Percentiles rank a stretch among this genome's conserved stretches.
Conservation (phyloP, 2,329 filamentous ascomycete genomes). For the Lachnellula arida region DNA sequence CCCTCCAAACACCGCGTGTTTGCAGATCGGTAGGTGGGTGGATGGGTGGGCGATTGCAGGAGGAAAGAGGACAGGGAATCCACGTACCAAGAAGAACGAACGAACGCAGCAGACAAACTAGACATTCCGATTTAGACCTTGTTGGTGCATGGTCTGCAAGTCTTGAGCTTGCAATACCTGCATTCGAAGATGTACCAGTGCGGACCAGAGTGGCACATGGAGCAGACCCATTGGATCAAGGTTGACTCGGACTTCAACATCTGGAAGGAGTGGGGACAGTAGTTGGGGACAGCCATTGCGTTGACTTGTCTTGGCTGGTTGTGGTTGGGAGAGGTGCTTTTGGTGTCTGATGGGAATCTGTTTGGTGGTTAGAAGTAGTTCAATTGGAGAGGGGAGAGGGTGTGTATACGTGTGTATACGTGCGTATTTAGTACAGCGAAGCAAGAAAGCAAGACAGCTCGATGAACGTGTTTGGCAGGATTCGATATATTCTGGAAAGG, state of each 20-base stretch:
- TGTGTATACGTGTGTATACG: not conserved
- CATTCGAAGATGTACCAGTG: constrained; percentile 68
- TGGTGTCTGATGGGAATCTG: not conserved
- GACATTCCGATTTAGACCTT: constrained; percentile 20
- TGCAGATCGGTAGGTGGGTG: not conserved
- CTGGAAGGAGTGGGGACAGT: constrained; percentile 58
- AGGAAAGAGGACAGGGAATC: not conserved
- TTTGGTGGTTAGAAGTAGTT: not conserved
- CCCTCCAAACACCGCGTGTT: not conserved
- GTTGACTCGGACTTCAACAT: constrained; percentile 64
- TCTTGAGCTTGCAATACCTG: constrained; percentile 62
- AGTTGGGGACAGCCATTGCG: constrained; percentile 48
- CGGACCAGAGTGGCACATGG: constrained; percentile 58
- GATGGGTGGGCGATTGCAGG: not conserved
- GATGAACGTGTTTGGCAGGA: not conserved
- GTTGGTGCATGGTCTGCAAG: constrained; percentile 50
- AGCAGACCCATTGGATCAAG: constrained; percentile 61
- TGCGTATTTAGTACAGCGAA: not conserved
- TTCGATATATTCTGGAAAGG: not conserved
- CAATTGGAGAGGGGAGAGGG: not conserved
- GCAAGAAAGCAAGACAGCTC: not conserved
- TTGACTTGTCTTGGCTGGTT: not conserved
- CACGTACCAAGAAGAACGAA: not conserved
- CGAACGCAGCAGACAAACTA: not conserved
- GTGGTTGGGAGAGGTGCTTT: not conserved